These are phyloP conservation scores for Suillus subaureus DNA, from an alignment of 768 basidiomycete genomes.

Conservation along the genomic window DNA sequence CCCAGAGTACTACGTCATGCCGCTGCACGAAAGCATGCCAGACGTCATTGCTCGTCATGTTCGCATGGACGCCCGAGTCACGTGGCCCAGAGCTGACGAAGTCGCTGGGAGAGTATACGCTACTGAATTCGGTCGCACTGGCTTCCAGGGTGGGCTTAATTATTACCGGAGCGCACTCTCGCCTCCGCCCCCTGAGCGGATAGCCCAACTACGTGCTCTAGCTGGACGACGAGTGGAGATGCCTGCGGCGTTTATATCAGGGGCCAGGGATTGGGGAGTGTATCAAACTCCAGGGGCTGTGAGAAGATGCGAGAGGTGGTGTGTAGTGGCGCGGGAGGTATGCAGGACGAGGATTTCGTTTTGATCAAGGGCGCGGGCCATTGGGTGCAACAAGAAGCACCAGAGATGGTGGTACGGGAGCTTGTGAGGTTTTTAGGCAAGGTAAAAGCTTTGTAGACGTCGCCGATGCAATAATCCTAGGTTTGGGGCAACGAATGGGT, in stretches of 20 bases:
- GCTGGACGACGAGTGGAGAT: constrained; percentile 47
- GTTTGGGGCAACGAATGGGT: not conserved
- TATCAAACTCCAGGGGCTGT: constrained; percentile 53
- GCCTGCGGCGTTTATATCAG: constrained; percentile 60
- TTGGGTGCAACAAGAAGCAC: constrained; percentile 64
- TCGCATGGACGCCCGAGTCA: constrained; percentile 26
- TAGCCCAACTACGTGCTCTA: constrained; percentile 47
- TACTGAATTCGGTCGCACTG: constrained; percentile 49
- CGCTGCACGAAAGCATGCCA: constrained; percentile 53
- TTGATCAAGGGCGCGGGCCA: constrained; percentile 60
- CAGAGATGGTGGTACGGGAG: constrained; percentile 42
- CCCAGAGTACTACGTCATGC: constrained; percentile 68
- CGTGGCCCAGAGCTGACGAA: constrained; percentile 54
- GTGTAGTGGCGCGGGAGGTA: constrained; percentile 19
- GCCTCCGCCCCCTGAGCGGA: constrained; percentile 36
- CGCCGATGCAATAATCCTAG: not conserved
- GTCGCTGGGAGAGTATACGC: constrained; percentile 46
- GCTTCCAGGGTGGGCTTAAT: constrained; percentile 68
- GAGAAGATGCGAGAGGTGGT: constrained; percentile 45
- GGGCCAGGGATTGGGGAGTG: constrained; percentile 62
- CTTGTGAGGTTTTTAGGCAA: constrained; percentile 44
- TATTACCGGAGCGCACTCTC: constrained; percentile 46
- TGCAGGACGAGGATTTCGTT: constrained; percentile 43
- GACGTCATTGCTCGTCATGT: constrained; percentile 41
- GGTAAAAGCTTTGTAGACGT: constrained; percentile 11